Evolutionary conservation across 108 stramenopile genomes (phyloP).

Genomic region (Fragilaria radians): DNA sequence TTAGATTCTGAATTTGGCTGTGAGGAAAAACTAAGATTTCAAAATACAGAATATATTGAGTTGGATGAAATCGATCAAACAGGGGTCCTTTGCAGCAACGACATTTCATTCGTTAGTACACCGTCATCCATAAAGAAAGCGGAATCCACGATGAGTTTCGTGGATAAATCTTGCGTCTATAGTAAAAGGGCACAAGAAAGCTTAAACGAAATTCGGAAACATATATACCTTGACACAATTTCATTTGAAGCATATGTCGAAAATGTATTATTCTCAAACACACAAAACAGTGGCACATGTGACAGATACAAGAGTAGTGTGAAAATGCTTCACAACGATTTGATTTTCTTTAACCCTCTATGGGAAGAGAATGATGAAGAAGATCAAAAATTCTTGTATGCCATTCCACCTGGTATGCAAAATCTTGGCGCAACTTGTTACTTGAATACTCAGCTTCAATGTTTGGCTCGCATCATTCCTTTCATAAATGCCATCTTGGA

Average conservation of each 20-base stretch:
- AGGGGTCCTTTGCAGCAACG: neutral
- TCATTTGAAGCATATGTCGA: neutral
- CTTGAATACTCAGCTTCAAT: slow-evolving; percentile 84
- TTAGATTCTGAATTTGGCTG: neutral
- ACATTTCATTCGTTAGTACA: neutral
- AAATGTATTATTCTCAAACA: neutral
- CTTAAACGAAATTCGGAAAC: no score
- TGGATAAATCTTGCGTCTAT: no score
- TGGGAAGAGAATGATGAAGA: neutral
- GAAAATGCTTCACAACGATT: neutral
- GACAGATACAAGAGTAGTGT: neutral
- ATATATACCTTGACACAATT: no score
- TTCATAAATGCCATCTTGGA: slow-evolving; percentile 71
- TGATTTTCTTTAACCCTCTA: slow-evolving; percentile 7
- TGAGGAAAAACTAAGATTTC: neutral
- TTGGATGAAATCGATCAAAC: neutral
- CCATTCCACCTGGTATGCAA: slow-evolving; percentile 63
- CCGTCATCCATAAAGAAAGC: neutral
- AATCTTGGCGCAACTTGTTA: slow-evolving; percentile 89
- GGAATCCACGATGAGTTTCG: neutral
- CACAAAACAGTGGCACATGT: neutral
- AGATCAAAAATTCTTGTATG: slow-evolving; percentile 14
- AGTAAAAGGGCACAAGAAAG: no score
- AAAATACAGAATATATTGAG: neutral
- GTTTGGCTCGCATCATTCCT: slow-evolving; percentile 71